Base-by-base conservation (phyloP, 2,329 filamentous ascomycete species). In the Hymenoscyphus occultus region DNA sequence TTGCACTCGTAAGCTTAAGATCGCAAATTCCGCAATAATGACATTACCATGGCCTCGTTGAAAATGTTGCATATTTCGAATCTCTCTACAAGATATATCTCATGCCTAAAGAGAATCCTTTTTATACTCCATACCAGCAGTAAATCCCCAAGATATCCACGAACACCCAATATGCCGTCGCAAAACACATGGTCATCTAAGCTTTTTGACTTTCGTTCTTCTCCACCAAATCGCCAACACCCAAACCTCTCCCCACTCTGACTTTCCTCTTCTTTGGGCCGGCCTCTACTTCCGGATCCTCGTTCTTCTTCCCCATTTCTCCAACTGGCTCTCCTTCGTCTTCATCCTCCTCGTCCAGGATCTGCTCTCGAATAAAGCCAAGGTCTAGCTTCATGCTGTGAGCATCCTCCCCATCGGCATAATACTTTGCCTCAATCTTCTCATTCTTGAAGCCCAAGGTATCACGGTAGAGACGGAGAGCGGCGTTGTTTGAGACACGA, bases 321-420 rank as follows among this genome's bases (percentile, higher is more conserved):
- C 90, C 90, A 1, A 90, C 89, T 2, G 86, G 81, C 13, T 91
- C 89, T 7, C 89, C 90, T 80, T 92, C 90, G 64, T 77, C 79
- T 67, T 80, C 79, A 28, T 78, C 80, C 57, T 82, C 76, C 65
- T 81, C 79, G 64, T 80, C 79, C 13, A 69, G 5, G 60, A 90
- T 82, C 70, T 83, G 81, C 65, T 84, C 80, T 62, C 82, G 79
- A 56, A 89, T 76, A 60, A 81, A 79, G 2, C 79, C 78, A 56
- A 99, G 84, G 74, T 98, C 90, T 77, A 97, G 90, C 68, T 88
- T 89, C 95, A 99, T 99, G 75, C 88, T 91, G 76, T 88, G 97
- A 45, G 95, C 95, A 80, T 99, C 92, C 81, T 99, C 95, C 66
- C 94, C 94, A 77, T 99, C 95, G 65, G 95, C 95, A 77, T 99